Base-by-base conservation (phyloP, 495 filamentous ascomycete species). In the Diplogelasinospora grovesii region DNA sequence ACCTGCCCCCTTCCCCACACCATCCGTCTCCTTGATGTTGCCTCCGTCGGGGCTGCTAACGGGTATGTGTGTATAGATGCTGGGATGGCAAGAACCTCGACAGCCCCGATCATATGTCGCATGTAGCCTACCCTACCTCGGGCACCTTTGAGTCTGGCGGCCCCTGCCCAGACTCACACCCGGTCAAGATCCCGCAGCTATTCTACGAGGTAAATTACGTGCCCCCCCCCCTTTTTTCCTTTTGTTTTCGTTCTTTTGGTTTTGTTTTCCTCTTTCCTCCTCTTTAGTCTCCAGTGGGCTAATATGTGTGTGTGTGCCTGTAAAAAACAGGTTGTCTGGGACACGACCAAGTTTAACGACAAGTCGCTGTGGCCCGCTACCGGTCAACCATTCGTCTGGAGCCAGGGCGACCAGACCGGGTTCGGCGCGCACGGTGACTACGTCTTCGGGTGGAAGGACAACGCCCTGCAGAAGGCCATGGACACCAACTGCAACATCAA, bases 341-440 rank as follows among this genome's bases (percentile, higher is more conserved):
- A 62, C 36, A 67, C 63, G 8, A 56, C 52, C 6, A 34, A 46
- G 15, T 65, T 65, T 45, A 67, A 65, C 45, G 50, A 66, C 50
- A 45, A 48, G 21, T 43, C 24, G 26, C 42, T 59, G 19, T 70
- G 66, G 66, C 65, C 67, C 6, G 52, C 49, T 23, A 63, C 66
- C 36, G 62, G 60, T 26, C 63, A 70, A 43, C 68, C 64, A 10
- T 70, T 70, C 41, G 60, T 69, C 9, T 65, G 67, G 56, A 58
- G 52, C 36, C 64, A 65, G 26, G 65, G 63, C 21, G 58, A 70
- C 38, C 30, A 38, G 3, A 64, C 60, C 0, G 64, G 64, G 1
- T 65, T 57, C 43, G 57, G 59, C 1, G 59, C 58, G 30, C 63
- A 68, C 48, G 65, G 63, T 4, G 61, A 68, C 44, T 65, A 66